These are phyloP conservation scores for Medicago ruthenica DNA, from an alignment of 306 rosid species.

Conservation along the genomic window DNA sequence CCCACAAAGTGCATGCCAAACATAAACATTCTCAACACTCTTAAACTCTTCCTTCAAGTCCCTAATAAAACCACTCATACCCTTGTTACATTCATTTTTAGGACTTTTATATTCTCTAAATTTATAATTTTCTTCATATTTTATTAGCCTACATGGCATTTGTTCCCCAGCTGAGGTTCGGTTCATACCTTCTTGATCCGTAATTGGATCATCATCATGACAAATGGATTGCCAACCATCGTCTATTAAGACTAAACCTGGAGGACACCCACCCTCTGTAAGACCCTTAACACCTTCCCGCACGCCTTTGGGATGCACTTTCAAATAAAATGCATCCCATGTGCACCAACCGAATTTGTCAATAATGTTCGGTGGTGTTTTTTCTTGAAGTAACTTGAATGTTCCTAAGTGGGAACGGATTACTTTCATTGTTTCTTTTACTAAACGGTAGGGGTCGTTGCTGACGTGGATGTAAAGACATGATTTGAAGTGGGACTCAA, in stretches of 20 bases:
- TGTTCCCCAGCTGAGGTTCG: slow-evolving; percentile 70
- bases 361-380: slow-evolving; percentile 55
- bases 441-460: slow-evolving; percentile 55
- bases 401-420: slow-evolving; percentile 59
- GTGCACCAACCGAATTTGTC: slow-evolving; percentile 90
- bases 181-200: slow-evolving; percentile 50
- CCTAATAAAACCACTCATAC: slow-evolving; percentile 66
- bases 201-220: slow-evolving; percentile 58
- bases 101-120: slow-evolving; percentile 53
- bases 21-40: slow-evolving; percentile 68
- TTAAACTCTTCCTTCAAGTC: slow-evolving; percentile 66
- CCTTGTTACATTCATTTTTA: not conserved
- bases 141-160: slow-evolving; percentile 67
- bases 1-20: slow-evolving; percentile 87
- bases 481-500: slow-evolving; percentile 49
- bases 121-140: slow-evolving; percentile 65
- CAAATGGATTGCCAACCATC: slow-evolving; percentile 80
- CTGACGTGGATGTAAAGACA: slow-evolving; percentile 64
- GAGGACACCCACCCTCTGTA: slow-evolving; percentile 81
- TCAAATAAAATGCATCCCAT: slow-evolving; percentile 85
- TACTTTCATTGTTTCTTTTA: slow-evolving; percentile 56
- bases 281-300: slow-evolving; percentile 64
- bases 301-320: slow-evolving; percentile 69
- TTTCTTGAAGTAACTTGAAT: slow-evolving; percentile 66
- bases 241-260: slow-evolving; percentile 69